A percentile compares a stretch with the other conserved stretches of the same genome.
Evolutionary conservation across 805 yeast species (phyloP).

Genomic region (Barnettozyma populi): DNA sequence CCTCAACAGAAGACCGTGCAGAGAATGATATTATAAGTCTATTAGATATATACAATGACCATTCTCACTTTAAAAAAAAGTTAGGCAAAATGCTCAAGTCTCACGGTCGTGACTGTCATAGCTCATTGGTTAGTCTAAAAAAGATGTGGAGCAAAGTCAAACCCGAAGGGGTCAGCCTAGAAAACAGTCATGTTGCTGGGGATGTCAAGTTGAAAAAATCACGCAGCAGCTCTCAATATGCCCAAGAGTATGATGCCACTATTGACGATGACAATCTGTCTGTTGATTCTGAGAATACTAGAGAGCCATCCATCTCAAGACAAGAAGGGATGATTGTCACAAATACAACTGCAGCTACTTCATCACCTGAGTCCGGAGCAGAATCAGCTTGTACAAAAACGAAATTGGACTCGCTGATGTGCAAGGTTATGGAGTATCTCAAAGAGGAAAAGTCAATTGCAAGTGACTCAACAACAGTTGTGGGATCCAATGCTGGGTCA

Average conservation of each 20-base stretch:
- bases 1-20: background rate
- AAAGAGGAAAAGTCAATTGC: background rate
- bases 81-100: background rate
- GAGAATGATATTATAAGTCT: background rate
- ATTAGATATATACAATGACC: background rate
- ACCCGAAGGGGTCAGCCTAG: background rate
- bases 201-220: background rate
- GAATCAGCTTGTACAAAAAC: background rate
- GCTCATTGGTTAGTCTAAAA: background rate
- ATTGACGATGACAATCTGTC: background rate
- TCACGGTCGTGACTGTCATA: background rate
- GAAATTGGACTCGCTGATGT: background rate
- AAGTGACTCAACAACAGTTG: background rate
- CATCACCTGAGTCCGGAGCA: background rate
- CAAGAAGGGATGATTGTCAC: background rate
- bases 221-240: background rate
- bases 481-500: background rate
- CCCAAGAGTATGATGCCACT: background rate
- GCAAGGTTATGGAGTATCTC: background rate
- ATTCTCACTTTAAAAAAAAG: background rate
- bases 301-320: background rate
- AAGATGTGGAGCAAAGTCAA: background rate
- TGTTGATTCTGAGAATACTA: background rate
- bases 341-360: background rate
- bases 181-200: background rate